These are phyloP conservation scores for Colletotrichum filicis DNA, from an alignment of 2,329 filamentous ascomycete genomes.

Conservation along the genomic window DNA sequence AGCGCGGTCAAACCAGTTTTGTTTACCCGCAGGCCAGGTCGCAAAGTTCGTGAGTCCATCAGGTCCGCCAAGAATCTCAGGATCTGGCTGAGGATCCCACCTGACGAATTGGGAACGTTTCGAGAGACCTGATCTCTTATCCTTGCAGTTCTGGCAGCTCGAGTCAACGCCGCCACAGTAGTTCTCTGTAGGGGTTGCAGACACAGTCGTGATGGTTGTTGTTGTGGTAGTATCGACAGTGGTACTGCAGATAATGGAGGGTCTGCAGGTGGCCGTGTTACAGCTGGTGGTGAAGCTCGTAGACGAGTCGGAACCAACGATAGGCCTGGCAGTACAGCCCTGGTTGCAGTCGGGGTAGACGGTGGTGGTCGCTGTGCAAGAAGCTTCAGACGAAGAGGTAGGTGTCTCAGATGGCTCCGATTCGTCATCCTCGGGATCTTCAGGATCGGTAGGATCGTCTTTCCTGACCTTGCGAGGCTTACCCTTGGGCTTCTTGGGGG, in stretches of 20 bases:
- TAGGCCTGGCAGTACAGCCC: constrained; percentile 11
- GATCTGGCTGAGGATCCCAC: background rate
- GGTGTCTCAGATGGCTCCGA: constrained; percentile 7
- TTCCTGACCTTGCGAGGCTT: constrained; percentile 14
- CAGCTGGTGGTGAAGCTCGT: constrained; percentile 20
- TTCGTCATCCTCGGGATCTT: constrained; percentile 10
- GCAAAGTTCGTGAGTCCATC: background rate
- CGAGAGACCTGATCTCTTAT: background rate
- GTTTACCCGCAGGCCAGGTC: background rate
- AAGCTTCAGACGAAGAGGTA: background rate
- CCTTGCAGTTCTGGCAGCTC: background rate
- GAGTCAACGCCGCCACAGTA: constrained; percentile 2
- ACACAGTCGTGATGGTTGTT: constrained; percentile 11
- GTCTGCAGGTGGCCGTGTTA: constrained; percentile 15
- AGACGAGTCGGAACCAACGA: background rate
- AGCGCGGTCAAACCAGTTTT: constrained; percentile 48
- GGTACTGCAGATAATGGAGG: constrained; percentile 21
- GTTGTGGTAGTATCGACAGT: constrained; percentile 8
- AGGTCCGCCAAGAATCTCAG: background rate
- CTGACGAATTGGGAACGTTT: background rate
- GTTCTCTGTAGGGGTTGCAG: background rate
- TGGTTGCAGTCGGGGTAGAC: constrained; percentile 23
- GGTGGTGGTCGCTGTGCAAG: constrained; percentile 23
- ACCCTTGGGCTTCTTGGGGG: background rate
- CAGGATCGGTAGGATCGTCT: background rate